A percentile compares a stretch with the other conserved stretches of the same genome.
These are phyloP conservation scores for Cymodocea nodosa DNA, from an alignment of 116 monocot genomes.

Conservation along the genomic window DNA sequence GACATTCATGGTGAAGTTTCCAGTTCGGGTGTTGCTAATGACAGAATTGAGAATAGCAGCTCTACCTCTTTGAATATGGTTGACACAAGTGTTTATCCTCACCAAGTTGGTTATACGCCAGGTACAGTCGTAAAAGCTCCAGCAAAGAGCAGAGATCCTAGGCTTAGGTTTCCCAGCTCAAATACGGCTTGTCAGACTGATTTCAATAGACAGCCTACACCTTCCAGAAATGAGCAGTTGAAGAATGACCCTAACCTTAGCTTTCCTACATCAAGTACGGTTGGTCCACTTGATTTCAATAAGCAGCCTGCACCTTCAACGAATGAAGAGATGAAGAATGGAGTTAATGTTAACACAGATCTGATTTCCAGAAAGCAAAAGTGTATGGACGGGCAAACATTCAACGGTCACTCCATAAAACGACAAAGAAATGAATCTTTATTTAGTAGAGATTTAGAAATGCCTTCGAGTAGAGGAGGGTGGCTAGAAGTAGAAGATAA, in stretches of 20 bases:
- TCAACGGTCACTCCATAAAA: constrained; percentile 35
- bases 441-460: constrained; percentile 12
- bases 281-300: constrained; percentile 11
- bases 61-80: constrained; percentile 5
- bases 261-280: constrained; percentile 27
- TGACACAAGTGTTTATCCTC: constrained; percentile 2
- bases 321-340: constrained; percentile 6
- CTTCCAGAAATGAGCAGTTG: constrained; percentile 44
- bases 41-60: constrained; percentile 9
- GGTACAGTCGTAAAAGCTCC: constrained; percentile 25
- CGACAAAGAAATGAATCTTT: constrained; percentile 34
- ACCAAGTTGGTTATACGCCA: constrained; percentile 1
- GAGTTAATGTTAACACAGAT: constrained; percentile 4
- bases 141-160: constrained; percentile 78
- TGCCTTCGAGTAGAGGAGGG: constrained; percentile 29
- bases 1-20: constrained; percentile 56
- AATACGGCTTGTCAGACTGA: constrained; percentile 17
- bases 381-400: constrained; percentile 16
- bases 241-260: constrained; percentile 59
- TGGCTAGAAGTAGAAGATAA: constrained; percentile 49
- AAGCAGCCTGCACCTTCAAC: neutral
- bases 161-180: constrained; percentile 47
- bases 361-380: constrained; percentile 45
- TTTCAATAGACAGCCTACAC: constrained; percentile 6
- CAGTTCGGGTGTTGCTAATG: constrained; percentile 21